phyloP scores from a whole-genome alignment of 140 eudicot genomes.

The Senecio squalidus region DNA sequence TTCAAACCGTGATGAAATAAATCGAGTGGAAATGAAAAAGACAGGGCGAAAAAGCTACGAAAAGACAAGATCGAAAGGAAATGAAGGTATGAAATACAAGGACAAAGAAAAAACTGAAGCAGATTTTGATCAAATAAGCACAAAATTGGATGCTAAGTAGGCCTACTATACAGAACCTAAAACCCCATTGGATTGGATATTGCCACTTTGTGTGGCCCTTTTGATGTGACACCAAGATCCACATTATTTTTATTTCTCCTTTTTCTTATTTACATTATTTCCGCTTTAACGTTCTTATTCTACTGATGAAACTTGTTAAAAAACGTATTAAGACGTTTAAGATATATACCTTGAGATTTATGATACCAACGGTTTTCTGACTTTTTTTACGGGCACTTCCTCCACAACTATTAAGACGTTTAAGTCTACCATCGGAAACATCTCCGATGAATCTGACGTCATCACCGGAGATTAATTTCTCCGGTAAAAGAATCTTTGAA shows the following conservation, averaged over 20 bases:
- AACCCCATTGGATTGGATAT: constrained; percentile 27
- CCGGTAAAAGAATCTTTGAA: constrained; percentile 55
- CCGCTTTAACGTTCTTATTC: too few relatives aligned
- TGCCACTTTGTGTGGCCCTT: constrained; percentile 31
- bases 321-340: too few relatives aligned
- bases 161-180: constrained; percentile 9
- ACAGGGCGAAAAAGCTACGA: constrained; percentile 13
- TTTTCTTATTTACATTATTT: not conserved
- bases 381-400: constrained; percentile 25
- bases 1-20: too few relatives aligned
- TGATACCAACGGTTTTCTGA: constrained; percentile 45
- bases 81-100: constrained; percentile 31
- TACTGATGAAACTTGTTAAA: too few relatives aligned
- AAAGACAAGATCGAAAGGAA: constrained; percentile 30
- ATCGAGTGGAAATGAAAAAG: constrained; percentile 35
- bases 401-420: constrained; percentile 31
- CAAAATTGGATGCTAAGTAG: constrained; percentile 29
- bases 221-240: constrained; percentile 35
- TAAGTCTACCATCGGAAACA: constrained; percentile 21
- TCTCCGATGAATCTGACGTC: constrained; percentile 75
- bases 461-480: constrained; percentile 36
- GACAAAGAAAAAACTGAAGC: constrained; percentile 31
- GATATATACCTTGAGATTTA: constrained; percentile 64
- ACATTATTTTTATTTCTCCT: constrained; percentile 9
- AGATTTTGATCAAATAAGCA: constrained; percentile 33